Evolutionary conservation across 1,284 basidiomycete genomes (phyloP), one percentile per base, ranked within the genome.

Genomic region (Cutaneotrichosporon dermatis): DNA sequence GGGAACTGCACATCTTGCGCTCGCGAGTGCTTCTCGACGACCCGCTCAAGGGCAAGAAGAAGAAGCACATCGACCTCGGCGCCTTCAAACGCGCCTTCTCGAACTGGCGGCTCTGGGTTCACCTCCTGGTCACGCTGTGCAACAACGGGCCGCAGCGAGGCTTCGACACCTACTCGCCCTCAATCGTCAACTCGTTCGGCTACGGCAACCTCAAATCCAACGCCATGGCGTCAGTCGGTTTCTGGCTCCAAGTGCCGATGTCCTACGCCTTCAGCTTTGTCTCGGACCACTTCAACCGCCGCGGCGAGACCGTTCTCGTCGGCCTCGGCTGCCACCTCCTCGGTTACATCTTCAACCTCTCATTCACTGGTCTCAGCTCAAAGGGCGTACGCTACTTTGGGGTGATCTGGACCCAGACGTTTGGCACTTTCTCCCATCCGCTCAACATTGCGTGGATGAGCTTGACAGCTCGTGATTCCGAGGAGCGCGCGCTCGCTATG

Each of bases 1-100:
- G 72, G 13, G 69, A 75, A 45, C 52, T 69, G 10, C 61, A 75
- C 54, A 73, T 75, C 55, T 66, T 75, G 4, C 60, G 59, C 2
- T 60, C 63, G 2, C 66, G 72, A 2, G 69, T 74, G 0, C 51
- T 70, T 15, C 50, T 67, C 40, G 72, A 74, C 62, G 73, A 75
- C 54, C 69, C 72, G 1, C 46, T 61, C 53, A 73, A 75, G 65
- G 69, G 66, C 35, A 63, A 71, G 49, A 68, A 68, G 62, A 68
- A 70, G 64, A 57, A 58, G 44, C 60, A 65, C 50, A 66, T 72
- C 57, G 62, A 51, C 33, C 40, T 51, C 8, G 46, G 41, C 8
- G 62, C 66, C 6, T 67, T 69, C 57, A 69, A 66, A 56, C 59
- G 51, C 15, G 61, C 63, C 12, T 63, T 61, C 25, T 37, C 41